phyloP scores from a whole-genome alignment of 805 yeast species.

The Vanderwaltozyma polyspora region DNA sequence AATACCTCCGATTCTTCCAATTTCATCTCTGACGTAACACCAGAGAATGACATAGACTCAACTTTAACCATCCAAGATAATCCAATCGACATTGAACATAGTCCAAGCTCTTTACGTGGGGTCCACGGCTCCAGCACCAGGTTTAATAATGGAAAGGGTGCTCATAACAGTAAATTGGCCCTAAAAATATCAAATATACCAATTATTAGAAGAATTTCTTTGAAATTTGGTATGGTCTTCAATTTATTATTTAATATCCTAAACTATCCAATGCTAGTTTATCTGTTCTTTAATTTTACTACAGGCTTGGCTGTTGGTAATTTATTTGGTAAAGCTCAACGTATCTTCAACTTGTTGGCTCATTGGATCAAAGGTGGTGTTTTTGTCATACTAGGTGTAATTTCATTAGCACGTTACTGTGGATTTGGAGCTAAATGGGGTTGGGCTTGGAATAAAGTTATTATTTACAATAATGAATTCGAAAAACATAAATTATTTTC shows the following conservation, averaged over 20 bases:
- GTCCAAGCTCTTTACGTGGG: too few species aligned
- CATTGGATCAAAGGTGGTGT: slow-evolving; percentile 96
- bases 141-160: too few species aligned
- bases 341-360: slow-evolving; percentile 75
- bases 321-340: slow-evolving; percentile 52
- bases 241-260: slow-evolving; percentile 36
- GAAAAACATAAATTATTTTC: slow-evolving; percentile 5
- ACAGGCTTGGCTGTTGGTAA: slow-evolving; percentile 53
- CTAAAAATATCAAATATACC: too few species aligned
- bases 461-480: slow-evolving; percentile 16
- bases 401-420: slow-evolving; percentile 76
- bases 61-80: too few species aligned
- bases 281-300: slow-evolving; percentile 43
- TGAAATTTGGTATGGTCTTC: slow-evolving; percentile 18
- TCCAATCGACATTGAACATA: too few species aligned
- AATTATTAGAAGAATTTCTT: neutral
- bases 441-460: slow-evolving; percentile 79
- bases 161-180: too few species aligned
- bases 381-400: slow-evolving; percentile 61
- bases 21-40: too few species aligned
- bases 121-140: too few species aligned
- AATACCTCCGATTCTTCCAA: too few species aligned
- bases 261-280: slow-evolving; percentile 56
- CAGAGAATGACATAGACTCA: too few species aligned
- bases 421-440: slow-evolving; percentile 71